Evolutionary conservation across 2,329 filamentous ascomycete genomes (phyloP), one percentile per base, ranked within the genome.

Genomic region (Beauveria sp.): DNA sequence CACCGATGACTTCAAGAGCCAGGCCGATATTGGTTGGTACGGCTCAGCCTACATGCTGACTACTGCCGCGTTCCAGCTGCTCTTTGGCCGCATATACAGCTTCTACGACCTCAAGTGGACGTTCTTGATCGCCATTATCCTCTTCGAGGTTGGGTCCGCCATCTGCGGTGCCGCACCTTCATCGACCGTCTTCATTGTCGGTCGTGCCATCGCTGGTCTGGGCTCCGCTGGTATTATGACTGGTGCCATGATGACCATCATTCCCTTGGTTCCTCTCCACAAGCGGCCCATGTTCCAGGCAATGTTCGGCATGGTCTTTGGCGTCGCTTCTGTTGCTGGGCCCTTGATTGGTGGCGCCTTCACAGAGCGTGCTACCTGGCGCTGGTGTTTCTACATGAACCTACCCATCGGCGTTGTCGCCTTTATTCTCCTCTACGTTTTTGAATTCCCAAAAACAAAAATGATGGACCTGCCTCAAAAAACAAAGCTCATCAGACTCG

Each of bases 21-120:
- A 84, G 5, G 78, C 78, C 5, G 83, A 86, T 64, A 81, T 86
- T 58, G 82, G 81, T 56, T 86, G 84, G 83, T 86, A 85, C 68
- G 81, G 81, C 3, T 81, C 80, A 53, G 79, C 80, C 7, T 83
- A 84, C 68, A 81, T 86, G 76, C 73, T 87, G 64, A 85, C 83
- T 14, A 82, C 81, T 2, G 78, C 81, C 7, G 80, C 81, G n/a
- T 74, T 71, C 22, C 79, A 83, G 66, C 73, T 82, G 3, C 67
- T 83, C 9, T 84, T 81, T 67, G 81, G 82, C 7, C 75, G 80
- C 45, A 75, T 84, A 45, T 85, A 82, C 69, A 78, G 77, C 64
- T 81, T 81, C 64, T 84, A 82, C 65, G 75, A 78, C 61, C 72
- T 80, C 64, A 79, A 81, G 62, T 76, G 72, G 73, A 70, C 71